Conservation (phyloP, 768 basidiomycete species). For the Podaxis rugospora region DNA sequence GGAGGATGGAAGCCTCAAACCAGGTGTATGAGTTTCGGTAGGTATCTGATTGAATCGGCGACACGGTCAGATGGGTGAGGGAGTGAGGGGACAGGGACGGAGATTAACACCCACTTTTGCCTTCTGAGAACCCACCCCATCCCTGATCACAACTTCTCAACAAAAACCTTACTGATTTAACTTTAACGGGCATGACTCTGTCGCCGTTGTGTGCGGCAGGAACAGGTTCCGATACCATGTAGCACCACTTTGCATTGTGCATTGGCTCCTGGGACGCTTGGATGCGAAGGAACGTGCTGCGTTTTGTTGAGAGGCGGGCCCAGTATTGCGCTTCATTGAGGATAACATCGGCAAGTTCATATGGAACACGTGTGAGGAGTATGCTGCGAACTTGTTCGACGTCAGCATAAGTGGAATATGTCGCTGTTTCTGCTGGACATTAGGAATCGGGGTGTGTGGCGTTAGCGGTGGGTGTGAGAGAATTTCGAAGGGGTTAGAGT, state of each 20-base stretch:
- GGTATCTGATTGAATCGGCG: conserved; percentile 18
- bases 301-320: conserved; percentile 11
- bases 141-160: conserved; percentile 27
- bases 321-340: conserved; percentile 17
- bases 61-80: neutral
- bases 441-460: neutral
- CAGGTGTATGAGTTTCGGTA: conserved; percentile 28
- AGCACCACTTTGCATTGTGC: conserved; percentile 11
- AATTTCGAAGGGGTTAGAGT: neutral
- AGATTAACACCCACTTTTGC: conserved; percentile 15
- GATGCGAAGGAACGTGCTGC: neutral
- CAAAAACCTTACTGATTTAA: conserved; percentile 17
- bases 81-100: neutral
- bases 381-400: conserved; percentile 6
- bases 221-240: conserved; percentile 15
- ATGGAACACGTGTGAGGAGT: conserved; percentile 11
- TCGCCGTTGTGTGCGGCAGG: neutral
- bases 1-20: conserved; percentile 29
- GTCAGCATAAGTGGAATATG: conserved; percentile 1
- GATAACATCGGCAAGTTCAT: conserved; percentile 16
- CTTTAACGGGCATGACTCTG: neutral
- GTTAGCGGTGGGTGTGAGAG: neutral
- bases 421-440: neutral
- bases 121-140: conserved; percentile 23
- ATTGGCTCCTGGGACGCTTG: neutral